These are phyloP conservation scores for Phtheirospermum japonicum DNA, from an alignment of 257 asterid species.

Conservation along the genomic window DNA sequence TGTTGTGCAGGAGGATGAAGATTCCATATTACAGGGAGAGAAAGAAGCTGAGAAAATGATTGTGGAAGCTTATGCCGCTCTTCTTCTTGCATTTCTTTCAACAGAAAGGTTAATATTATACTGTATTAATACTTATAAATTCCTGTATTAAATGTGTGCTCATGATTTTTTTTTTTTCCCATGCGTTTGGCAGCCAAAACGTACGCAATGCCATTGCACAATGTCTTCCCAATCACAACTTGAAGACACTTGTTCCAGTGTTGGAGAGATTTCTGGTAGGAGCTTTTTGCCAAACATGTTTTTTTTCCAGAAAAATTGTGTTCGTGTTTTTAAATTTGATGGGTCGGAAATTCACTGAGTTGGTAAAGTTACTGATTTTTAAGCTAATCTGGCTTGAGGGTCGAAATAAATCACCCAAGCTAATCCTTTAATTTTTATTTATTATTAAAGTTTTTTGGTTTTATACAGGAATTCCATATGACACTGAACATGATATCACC, in stretches of 20 bases:
- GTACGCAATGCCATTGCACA: slow-evolving; percentile 56
- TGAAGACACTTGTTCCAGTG: slow-evolving; percentile 76
- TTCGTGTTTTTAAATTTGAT: neutral
- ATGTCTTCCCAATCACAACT: slow-evolving; percentile 64
- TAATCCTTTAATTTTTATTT: no score
- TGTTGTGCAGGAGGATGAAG: slow-evolving; percentile 77
- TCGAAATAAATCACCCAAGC: no score
- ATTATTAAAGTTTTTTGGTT: neutral
- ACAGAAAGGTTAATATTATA: slow-evolving; percentile 64
- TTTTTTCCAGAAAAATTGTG: neutral
- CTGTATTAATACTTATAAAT: neutral
- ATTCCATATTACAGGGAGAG: slow-evolving; percentile 75
- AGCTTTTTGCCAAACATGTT: slow-evolving; percentile 13
- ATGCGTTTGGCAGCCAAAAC: slow-evolving; percentile 54
- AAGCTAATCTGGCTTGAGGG: neutral
- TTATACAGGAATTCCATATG: slow-evolving; percentile 71
- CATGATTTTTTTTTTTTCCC: slow-evolving; percentile 6
- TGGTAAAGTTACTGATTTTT: neutral
- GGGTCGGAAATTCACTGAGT: neutral
- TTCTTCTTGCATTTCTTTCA: slow-evolving; percentile 95
- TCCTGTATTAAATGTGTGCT: slow-evolving; percentile 14
- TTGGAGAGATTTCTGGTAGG: slow-evolving; percentile 98
- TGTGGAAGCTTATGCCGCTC: slow-evolving; percentile 95
- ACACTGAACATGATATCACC: slow-evolving; percentile 72
- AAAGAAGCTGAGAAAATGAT: slow-evolving; percentile 98